A percentile compares a stretch with the other conserved stretches of the same genome.
Evolutionary conservation across 805 yeast species (phyloP).

Genomic region (Groenewaldozyma tartarivorans): DNA sequence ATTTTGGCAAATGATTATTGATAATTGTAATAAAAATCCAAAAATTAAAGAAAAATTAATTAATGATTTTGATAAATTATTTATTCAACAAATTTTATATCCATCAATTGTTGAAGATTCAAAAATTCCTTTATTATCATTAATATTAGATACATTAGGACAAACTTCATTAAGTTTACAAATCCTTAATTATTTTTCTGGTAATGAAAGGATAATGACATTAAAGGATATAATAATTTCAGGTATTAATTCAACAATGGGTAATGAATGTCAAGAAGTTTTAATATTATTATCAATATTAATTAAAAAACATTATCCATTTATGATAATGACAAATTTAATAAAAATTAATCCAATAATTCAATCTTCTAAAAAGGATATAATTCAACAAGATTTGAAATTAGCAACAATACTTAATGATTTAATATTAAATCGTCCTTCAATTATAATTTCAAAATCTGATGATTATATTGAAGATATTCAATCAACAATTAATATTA

Average conservation of each 20-base stretch:
- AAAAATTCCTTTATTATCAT: slow-evolving; percentile 18
- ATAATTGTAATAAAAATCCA: slow-evolving; percentile 14
- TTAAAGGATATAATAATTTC: not conserved
- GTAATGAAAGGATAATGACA: not conserved
- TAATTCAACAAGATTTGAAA: not conserved
- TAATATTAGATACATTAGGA: slow-evolving; percentile 18
- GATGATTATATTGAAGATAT: too few relatives aligned
- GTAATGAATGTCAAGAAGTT: not conserved
- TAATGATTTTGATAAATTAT: slow-evolving; percentile 20
- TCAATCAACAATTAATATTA: too few relatives aligned
- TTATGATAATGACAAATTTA: slow-evolving; percentile 4
- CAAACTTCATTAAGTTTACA: slow-evolving; percentile 17
- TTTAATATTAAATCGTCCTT: not conserved
- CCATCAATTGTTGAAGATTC: slow-evolving; percentile 21
- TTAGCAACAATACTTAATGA: not conserved
- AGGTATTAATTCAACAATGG: not conserved
- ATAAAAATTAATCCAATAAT: too few relatives aligned
- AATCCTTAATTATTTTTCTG: slow-evolving; percentile 14
- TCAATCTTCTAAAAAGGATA: not conserved
- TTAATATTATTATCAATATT: slow-evolving; percentile 14
- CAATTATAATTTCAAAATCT: too few relatives aligned
- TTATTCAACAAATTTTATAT: slow-evolving; percentile 20
- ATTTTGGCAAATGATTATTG: slow-evolving; percentile 24
- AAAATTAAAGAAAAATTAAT: slow-evolving; percentile 11
- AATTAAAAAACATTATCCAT: slow-evolving; percentile 21